phyloP scores from a whole-genome alignment of 805 yeast species.

The Metschnikowia henanensis region DNA sequence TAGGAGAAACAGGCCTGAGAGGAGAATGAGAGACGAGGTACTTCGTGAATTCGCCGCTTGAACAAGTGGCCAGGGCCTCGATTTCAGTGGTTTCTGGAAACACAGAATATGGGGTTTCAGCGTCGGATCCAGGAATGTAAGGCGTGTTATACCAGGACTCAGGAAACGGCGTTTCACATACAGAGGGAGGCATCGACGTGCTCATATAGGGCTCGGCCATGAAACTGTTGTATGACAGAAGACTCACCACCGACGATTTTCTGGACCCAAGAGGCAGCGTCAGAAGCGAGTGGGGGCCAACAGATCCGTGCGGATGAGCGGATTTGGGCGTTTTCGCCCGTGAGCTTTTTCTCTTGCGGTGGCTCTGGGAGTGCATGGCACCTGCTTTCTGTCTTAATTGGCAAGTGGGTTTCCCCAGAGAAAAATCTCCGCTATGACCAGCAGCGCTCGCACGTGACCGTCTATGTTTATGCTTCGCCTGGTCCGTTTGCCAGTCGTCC shows the following conservation, averaged over 20 bases:
- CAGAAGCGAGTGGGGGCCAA: slow-evolving; percentile 1
- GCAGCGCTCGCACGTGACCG: not conserved
- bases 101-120: not conserved
- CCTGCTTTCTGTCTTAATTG: slow-evolving; percentile 3
- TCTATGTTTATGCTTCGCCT: slow-evolving; percentile 5
- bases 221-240: not conserved
- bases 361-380: slow-evolving; percentile 7
- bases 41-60: not conserved
- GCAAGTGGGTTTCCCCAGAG: not conserved
- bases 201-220: not conserved
- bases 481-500: slow-evolving; percentile 3
- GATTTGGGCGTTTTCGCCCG: slow-evolving; percentile 49
- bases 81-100: not conserved
- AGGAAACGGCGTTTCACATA: slow-evolving; percentile 4
- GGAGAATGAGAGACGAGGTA: not conserved
- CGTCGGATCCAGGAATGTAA: not conserved
- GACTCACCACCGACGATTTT: not conserved
- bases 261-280: slow-evolving; percentile 1
- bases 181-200: not conserved
- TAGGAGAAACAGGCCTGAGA: not conserved
- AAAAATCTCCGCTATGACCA: not conserved
- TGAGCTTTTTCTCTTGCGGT: slow-evolving; percentile 2
- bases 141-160: slow-evolving; percentile 5
- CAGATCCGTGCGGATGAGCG: slow-evolving; percentile 3
- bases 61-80: not conserved